These are phyloP conservation scores for Bolboschoenoplectus hybrid DNA, from an alignment of 202 grass and related monocot genomes.

Conservation along the genomic window DNA sequence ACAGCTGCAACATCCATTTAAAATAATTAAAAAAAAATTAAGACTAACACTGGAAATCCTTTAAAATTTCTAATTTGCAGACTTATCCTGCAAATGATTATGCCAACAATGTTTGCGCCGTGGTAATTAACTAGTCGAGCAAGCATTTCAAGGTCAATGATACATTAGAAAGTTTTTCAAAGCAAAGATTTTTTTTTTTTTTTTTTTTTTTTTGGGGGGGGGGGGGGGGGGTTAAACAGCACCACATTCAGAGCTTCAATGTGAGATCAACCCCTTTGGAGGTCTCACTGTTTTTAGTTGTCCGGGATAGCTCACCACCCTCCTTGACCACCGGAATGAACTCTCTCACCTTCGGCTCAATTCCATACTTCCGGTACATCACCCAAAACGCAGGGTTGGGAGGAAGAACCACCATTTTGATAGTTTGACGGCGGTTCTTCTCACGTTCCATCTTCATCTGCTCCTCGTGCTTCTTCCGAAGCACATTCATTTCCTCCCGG, in stretches of 20 bases:
- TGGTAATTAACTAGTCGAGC: background rate
- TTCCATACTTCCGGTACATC: background rate
- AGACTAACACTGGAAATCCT: background rate
- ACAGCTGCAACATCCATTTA: slow-evolving; percentile 1
- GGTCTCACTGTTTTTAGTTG: background rate
- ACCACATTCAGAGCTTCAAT: slow-evolving; percentile 11
- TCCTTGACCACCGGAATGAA: background rate
- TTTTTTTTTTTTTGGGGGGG: no score
- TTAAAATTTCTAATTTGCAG: background rate
- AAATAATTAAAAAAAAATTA: background rate
- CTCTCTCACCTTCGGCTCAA: slow-evolving; percentile 6
- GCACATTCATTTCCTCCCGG: background rate
- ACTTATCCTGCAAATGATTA: background rate
- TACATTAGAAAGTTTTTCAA: background rate
- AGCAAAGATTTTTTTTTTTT: background rate
- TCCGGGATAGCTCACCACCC: background rate
- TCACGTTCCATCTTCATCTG: background rate
- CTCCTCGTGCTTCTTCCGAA: background rate
- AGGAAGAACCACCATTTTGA: slow-evolving; percentile 10
- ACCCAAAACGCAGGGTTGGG: background rate
- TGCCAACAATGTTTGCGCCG: background rate
- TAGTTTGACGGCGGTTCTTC: background rate
- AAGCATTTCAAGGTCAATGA: background rate
- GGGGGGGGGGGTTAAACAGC: background rate
- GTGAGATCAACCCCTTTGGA: background rate